Conservation (phyloP, 2,329 filamentous ascomycete genomes). For the Lasiodiplodia sp. region DNA sequence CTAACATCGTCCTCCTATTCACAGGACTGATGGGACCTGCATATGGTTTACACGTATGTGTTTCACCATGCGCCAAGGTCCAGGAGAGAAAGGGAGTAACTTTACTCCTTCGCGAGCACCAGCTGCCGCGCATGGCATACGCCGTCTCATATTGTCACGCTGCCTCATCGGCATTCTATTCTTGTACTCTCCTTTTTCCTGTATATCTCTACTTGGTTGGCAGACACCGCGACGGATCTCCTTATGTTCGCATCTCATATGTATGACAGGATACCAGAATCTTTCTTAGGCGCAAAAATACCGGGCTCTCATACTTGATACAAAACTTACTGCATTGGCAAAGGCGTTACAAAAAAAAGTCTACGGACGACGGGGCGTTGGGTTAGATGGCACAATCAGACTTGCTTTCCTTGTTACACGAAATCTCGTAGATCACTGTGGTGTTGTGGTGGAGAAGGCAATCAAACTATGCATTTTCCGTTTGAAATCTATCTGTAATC, state of each 20-base stretch:
- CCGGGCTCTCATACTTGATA: not conserved
- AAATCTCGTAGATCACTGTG: not conserved
- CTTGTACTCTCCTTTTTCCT: slow-evolving; percentile 8
- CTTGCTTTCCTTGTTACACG: not conserved
- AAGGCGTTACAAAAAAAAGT: slow-evolving; percentile 8
- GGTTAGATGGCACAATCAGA: not conserved
- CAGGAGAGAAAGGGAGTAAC: not conserved
- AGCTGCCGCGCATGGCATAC: not conserved
- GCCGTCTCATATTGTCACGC: not conserved
- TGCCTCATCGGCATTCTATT: not conserved
- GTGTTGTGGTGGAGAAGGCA: no score
- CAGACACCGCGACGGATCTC: slow-evolving; percentile 12
- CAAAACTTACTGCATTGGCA: not conserved
- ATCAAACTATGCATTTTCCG: not conserved
- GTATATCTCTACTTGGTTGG: not conserved
- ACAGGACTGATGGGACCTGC: slow-evolving; percentile 14
- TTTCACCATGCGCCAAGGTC: slow-evolving; percentile 10
- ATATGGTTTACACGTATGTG: slow-evolving; percentile 5
- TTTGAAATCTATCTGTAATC: slow-evolving; percentile 1
- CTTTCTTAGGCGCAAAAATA: not conserved
- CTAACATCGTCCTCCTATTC: not conserved
- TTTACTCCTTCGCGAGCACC: slow-evolving; percentile 2
- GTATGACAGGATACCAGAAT: slow-evolving; percentile 2
- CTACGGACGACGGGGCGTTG: not conserved
- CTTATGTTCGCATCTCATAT: slow-evolving; percentile 9